These are phyloP conservation scores for Postia placenta DNA, from an alignment of 768 basidiomycete species.

Conservation along the genomic window DNA sequence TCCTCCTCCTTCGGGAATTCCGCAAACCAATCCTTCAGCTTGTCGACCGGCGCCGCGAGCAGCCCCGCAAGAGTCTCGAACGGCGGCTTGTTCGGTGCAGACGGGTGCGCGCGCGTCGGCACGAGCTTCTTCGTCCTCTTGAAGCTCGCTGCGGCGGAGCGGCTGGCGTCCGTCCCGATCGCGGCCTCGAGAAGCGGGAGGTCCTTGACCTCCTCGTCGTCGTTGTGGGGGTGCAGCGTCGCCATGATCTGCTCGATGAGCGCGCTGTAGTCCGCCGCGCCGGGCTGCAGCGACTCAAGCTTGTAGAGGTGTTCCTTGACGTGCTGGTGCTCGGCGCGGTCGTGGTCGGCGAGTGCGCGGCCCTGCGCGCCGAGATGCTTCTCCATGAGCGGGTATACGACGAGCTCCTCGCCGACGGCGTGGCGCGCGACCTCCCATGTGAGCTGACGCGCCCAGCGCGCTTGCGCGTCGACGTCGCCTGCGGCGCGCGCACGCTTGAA, in stretches of 20 bases:
- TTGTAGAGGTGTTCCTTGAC: conserved; percentile 38
- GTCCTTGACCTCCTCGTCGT: conserved; percentile 52
- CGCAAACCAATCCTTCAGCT: conserved; percentile 49
- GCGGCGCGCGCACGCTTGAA: conserved; percentile 32
- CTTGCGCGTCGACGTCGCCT: conserved; percentile 40
- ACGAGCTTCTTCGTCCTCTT: conserved; percentile 55
- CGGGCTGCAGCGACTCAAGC: conserved; percentile 39
- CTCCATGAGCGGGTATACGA: conserved; percentile 61
- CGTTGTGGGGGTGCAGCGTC: conserved; percentile 46
- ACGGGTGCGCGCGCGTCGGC: conserved; percentile 51
- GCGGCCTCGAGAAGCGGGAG: conserved; percentile 46
- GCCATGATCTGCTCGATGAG: conserved; percentile 41
- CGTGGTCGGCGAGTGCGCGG: conserved; percentile 43
- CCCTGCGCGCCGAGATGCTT: conserved; percentile 48
- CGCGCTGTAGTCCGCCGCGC: conserved; percentile 36
- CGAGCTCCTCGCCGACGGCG: conserved; percentile 55
- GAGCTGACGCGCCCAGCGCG: conserved; percentile 49
- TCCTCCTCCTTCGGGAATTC: conserved; percentile 51
- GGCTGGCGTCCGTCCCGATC: conserved; percentile 38
- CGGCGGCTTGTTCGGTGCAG: conserved; percentile 50
- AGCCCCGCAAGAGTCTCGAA: conserved; percentile 55
- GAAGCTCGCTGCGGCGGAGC: conserved; percentile 42
- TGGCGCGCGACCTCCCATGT: conserved; percentile 59
- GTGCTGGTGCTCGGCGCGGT: conserved; percentile 47
- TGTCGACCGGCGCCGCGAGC: conserved; percentile 50